phyloP scores from a whole-genome alignment of 2,329 filamentous ascomycete species.

The Beauveria scarabaeidicola region DNA sequence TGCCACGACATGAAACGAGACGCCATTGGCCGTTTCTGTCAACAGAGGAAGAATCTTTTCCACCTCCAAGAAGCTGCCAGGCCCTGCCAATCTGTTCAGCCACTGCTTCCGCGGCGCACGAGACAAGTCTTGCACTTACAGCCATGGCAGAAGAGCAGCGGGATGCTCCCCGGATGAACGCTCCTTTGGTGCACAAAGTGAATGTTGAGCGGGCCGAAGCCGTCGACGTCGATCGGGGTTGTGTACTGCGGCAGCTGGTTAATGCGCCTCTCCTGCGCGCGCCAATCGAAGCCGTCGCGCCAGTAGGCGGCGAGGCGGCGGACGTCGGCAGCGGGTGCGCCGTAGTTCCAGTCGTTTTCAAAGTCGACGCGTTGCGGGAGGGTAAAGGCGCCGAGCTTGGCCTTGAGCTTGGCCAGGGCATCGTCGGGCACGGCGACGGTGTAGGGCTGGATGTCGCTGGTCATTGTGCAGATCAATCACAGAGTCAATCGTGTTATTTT shows the following conservation, averaged over 20 bases:
- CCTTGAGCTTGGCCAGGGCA: constrained; percentile 17
- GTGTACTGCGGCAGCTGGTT: constrained; percentile 49
- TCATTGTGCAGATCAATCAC: background rate
- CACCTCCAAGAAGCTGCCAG: constrained; percentile 61
- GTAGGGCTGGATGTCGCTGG: constrained; percentile 19
- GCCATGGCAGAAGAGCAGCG: constrained; percentile 43
- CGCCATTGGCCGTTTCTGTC: constrained; percentile 22
- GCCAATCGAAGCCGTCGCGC: constrained; percentile 47
- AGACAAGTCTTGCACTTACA: constrained; percentile 9
- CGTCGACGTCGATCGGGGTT: constrained; percentile 39
- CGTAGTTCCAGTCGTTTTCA: constrained; percentile 16
- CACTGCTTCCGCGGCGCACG: background rate
- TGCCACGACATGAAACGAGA: constrained; percentile 48
- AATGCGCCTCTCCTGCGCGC: constrained; percentile 41
- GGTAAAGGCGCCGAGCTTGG: constrained; percentile 17
- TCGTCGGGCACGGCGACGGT: constrained; percentile 21
- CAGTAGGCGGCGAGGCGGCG: constrained; percentile 22
- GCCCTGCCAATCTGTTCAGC: constrained; percentile 31
- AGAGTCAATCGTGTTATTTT: background rate
- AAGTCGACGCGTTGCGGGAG: constrained; percentile 16
- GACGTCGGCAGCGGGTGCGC: constrained; percentile 18
- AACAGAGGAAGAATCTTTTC: constrained; percentile 49
- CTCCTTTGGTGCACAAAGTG: constrained; percentile 53
- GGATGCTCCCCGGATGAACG: constrained; percentile 41
- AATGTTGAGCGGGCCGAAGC: constrained; percentile 47